Evolutionary conservation across 192 early-diverging fungal genomes (phyloP), one percentile per base, ranked within the genome.

Genomic region (Funneliformis mosseae): DNA sequence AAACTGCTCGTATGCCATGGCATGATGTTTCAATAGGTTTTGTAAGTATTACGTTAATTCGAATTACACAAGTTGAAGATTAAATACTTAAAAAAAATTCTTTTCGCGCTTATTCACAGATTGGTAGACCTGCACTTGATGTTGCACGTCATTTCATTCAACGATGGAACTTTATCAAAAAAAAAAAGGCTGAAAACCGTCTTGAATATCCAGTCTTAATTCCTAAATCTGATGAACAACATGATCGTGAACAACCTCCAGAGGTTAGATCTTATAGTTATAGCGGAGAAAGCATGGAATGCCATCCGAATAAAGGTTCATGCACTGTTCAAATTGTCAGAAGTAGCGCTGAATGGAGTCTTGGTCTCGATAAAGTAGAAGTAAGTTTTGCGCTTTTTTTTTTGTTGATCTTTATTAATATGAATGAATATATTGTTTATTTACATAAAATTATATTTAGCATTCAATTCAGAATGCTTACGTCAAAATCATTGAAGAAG

Each of bases 151-250:
- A 97, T 81, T 97, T 97, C 81, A 93, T 96, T 67, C 91, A 96
- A 85, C 89, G 96, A n/a, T 96, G 95, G 96, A 96, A 94, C 81
- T 95, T 94, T 84, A 88, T 95, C 74, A 96, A 96, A 78, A 88
- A 88, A 66, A 85, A 88, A 71, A 92, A 93, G 82, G 90, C 87
- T 33, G 87, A 88, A 82, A 86, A 91, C 63, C 88, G 89, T 79
- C 18, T 83, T 12, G 81, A 87, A 59, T 84, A 93, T 82, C 92
- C 92, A 63, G 90, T 93, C 48, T 74, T 95, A 81, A 90, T 92
- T 80, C 91, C 93, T 61, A 94, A 92, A 83, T 93, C 93, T 59
- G 94, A 95, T 81, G 16, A 23, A 25, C 77, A 78, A 67, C 38
- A 68, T 23, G 43, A 66, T 18, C 77, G 77, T 78, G 64, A 69